Evolutionary conservation across 129 eudicot genomes (phyloP).

Genomic region (Flaveria linearis): DNA sequence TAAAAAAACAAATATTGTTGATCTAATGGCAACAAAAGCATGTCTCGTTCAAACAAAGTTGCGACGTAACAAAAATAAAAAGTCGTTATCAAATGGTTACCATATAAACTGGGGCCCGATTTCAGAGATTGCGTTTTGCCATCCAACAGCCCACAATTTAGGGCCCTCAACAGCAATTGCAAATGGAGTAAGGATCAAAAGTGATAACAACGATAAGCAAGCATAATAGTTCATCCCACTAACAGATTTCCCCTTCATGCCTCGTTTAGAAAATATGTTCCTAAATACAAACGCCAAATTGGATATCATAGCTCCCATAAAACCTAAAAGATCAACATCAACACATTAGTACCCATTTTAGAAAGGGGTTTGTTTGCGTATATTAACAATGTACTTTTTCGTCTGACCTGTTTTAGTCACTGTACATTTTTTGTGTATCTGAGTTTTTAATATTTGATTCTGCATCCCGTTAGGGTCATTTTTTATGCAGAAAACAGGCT

Average conservation of each 20-base stretch:
- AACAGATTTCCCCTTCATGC: slow-evolving; percentile 69
- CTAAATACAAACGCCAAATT: slow-evolving; percentile 73
- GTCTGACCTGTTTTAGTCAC: background rate
- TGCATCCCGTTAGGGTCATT: background rate
- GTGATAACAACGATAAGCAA: slow-evolving; percentile 64
- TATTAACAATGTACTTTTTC: background rate
- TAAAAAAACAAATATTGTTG: background rate
- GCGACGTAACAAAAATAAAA: slow-evolving; percentile 10
- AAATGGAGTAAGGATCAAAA: slow-evolving; percentile 72
- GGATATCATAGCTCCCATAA: slow-evolving; percentile 75
- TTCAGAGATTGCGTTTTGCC: slow-evolving; percentile 65
- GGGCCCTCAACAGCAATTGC: slow-evolving; percentile 86
- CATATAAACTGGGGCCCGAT: slow-evolving; percentile 73
- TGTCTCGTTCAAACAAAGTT: background rate
- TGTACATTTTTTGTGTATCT: background rate
- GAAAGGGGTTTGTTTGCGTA: background rate
- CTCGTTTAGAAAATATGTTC: slow-evolving; percentile 68
- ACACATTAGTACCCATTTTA: slow-evolving; percentile 7
- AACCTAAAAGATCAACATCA: slow-evolving; percentile 37
- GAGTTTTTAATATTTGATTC: background rate
- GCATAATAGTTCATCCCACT: slow-evolving; percentile 77
- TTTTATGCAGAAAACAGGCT: background rate
- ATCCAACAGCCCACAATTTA: slow-evolving; percentile 73
- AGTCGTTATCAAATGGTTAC: slow-evolving; percentile 30
- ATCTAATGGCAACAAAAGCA: slow-evolving; percentile 15